A percentile compares a stretch with the other conserved stretches of the same genome.
Conservation (phyloP, 768 basidiomycete species). For the Flagelloscypha sp. region DNA sequence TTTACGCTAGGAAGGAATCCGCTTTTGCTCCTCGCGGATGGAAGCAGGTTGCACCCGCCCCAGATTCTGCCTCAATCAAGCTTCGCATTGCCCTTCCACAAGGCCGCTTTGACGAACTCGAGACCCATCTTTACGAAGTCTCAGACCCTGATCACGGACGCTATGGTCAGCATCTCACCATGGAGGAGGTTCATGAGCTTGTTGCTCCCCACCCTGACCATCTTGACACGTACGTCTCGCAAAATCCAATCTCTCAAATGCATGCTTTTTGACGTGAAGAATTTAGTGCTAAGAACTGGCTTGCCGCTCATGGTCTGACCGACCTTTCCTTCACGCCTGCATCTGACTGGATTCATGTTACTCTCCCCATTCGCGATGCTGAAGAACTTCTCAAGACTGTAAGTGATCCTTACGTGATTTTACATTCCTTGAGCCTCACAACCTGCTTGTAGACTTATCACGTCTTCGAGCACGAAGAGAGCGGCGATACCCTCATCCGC, state of each 20-base stretch:
- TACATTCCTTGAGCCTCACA: background rate
- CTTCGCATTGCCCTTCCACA: constrained; percentile 55
- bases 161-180: constrained; percentile 52
- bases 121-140: constrained; percentile 47
- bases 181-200: constrained; percentile 55
- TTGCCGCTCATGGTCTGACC: constrained; percentile 45
- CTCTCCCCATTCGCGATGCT: constrained; percentile 46
- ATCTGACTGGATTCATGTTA: constrained; percentile 60
- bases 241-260: too few relatives aligned
- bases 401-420: constrained; percentile 13
- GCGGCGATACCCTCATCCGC: constrained; percentile 49
- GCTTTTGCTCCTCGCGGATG: constrained; percentile 43
- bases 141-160: constrained; percentile 47
- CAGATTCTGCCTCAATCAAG: constrained; percentile 36
- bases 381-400: constrained; percentile 71
- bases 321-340: constrained; percentile 51
- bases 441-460: constrained; percentile 43
- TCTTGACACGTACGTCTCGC: constrained; percentile 31
- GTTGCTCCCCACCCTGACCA: constrained; percentile 51
- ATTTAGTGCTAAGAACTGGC: constrained; percentile 65
- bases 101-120: constrained; percentile 39
- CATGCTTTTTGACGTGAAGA: too few relatives aligned
- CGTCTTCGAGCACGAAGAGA: constrained; percentile 46
- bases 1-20: too few relatives aligned
- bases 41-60: constrained; percentile 33